These are phyloP conservation scores for Fraxinus dipetala DNA, from an alignment of 305 asterid genomes.

Conservation along the genomic window DNA sequence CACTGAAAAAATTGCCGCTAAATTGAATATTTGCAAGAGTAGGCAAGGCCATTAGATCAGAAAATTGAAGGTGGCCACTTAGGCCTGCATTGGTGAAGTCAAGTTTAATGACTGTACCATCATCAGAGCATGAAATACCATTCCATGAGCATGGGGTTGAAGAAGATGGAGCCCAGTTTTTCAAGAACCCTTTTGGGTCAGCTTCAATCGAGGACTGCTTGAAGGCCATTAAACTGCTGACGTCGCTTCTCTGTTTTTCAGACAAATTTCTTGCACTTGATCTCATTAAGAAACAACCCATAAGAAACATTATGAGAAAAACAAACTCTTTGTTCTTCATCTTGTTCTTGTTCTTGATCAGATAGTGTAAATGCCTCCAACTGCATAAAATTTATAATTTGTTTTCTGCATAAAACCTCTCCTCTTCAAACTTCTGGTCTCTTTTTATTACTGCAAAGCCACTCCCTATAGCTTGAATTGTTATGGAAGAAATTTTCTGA, in stretches of 20 bases:
- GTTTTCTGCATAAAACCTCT: conserved; percentile 26
- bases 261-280: conserved; percentile 37
- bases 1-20: conserved; percentile 62
- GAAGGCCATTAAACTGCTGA: conserved; percentile 48
- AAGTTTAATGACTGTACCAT: conserved; percentile 48
- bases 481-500: conserved; percentile 15
- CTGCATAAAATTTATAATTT: conserved; percentile 33
- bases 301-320: conserved; percentile 33
- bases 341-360: conserved; percentile 16
- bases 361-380: conserved; percentile 21
- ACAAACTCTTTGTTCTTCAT: conserved; percentile 37
- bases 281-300: conserved; percentile 34
- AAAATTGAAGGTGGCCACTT: conserved; percentile 50
- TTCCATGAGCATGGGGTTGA: conserved; percentile 63
- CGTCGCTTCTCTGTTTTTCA: conserved; percentile 31
- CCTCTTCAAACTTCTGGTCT: neutral
- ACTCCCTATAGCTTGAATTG: neutral
- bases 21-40: conserved; percentile 45
- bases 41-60: conserved; percentile 54
- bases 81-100: conserved; percentile 60
- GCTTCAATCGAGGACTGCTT: conserved; percentile 55
- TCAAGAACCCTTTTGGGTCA: conserved; percentile 61
- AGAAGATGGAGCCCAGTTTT: conserved; percentile 57
- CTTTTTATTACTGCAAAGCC: neutral
- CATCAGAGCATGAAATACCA: conserved; percentile 68